Conservation (phyloP, 2,329 filamentous ascomycete species). For the Gaeumannomyces sp. region DNA sequence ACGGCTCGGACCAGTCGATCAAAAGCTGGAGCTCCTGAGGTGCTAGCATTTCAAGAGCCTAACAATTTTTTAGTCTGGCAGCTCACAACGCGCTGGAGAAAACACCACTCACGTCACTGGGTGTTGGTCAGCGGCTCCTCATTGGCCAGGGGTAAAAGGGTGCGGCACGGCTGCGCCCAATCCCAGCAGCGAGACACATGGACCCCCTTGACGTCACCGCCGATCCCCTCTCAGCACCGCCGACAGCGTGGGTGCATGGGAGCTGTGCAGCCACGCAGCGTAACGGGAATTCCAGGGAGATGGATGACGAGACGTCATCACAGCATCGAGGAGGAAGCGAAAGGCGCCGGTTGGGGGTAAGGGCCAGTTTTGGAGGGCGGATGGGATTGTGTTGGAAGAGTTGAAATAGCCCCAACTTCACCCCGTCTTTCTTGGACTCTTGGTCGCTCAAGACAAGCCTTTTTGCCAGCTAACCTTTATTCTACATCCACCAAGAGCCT, state of each 20-base stretch:
- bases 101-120: conserved; percentile 2
- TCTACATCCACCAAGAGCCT: background rate
- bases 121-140: background rate
- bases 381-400: too few relatives aligned
- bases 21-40: too few relatives aligned
- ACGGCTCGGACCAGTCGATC: too few relatives aligned
- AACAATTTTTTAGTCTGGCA: too few relatives aligned
- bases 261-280: too few relatives aligned
- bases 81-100: too few relatives aligned
- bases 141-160: background rate
- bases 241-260: background rate
- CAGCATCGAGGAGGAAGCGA: background rate
- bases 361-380: too few relatives aligned
- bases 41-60: too few relatives aligned
- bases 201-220: background rate
- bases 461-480: background rate
- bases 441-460: background rate
- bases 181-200: background rate
- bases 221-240: background rate
- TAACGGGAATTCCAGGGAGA: background rate
- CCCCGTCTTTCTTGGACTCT: background rate
- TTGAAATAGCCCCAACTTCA: conserved; percentile 5
- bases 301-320: conserved; percentile 1
- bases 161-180: background rate
- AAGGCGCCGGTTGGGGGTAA: background rate